A percentile compares a stretch with the other conserved stretches of the same genome.
These are phyloP conservation scores for Aspergillus homomorphus DNA, from an alignment of 495 filamentous ascomycete species.

Conservation along the genomic window DNA sequence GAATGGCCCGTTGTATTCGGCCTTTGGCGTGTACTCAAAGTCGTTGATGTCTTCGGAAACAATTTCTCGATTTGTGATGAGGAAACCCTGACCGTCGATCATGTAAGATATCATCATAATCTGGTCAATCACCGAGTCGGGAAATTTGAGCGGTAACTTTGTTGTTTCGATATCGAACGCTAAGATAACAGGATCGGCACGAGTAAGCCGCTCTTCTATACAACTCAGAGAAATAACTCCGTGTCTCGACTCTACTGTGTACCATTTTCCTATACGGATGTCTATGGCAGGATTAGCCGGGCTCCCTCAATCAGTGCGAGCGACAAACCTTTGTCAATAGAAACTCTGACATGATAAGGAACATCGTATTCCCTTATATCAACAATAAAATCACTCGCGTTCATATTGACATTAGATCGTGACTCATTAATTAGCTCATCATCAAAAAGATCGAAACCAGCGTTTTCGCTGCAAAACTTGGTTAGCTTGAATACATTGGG, in stretches of 20 bases:
- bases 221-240: constrained; percentile 76
- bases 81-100: constrained; percentile 97
- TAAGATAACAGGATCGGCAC: constrained; percentile 92
- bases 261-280: constrained; percentile 97
- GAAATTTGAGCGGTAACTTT: constrained; percentile 95
- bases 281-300: constrained; percentile 47
- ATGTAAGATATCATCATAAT: constrained; percentile 99
- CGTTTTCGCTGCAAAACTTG: constrained; percentile 59
- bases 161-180: constrained; percentile 98
- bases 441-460: constrained; percentile 95
- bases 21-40: constrained; percentile 97
- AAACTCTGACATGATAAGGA: constrained; percentile 97
- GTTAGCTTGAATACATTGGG: constrained; percentile 23
- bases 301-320: not conserved
- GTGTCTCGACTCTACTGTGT: constrained; percentile 91
- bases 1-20: constrained; percentile 91
- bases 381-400: constrained; percentile 96
- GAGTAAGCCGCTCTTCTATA: constrained; percentile 82
- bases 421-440: constrained; percentile 79
- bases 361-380: constrained; percentile 99
- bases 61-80: constrained; percentile 98
- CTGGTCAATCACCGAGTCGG: constrained; percentile 92
- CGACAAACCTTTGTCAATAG: constrained; percentile 82
- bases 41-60: constrained; percentile 97
- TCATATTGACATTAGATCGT: constrained; percentile 76